Percentiles rank a stretch among this genome's conserved stretches.
phyloP scores from a whole-genome alignment of 208 protist genomes.

The Trypanosoma boissoni region DNA sequence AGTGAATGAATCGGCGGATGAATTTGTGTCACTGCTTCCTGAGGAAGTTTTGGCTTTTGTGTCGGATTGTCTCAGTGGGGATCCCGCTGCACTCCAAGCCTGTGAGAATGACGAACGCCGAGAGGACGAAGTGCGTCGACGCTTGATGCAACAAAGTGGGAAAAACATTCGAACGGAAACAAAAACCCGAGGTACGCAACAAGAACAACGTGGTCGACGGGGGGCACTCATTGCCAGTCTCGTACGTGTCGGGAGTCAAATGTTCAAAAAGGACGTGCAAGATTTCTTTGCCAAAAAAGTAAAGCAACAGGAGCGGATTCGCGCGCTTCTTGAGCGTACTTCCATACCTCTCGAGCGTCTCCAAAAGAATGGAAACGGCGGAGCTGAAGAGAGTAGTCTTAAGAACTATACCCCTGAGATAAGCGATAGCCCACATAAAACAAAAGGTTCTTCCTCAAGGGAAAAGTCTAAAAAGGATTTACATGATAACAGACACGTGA shows the following conservation, averaged over 20 bases:
- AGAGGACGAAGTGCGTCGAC: too few species aligned
- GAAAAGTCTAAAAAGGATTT: too few species aligned
- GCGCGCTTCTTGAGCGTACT: constrained; percentile 52
- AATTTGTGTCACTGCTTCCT: constrained; percentile 57
- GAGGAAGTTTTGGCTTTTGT: constrained; percentile 50
- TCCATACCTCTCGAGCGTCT: constrained; percentile 1
- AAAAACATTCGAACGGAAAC: too few species aligned
- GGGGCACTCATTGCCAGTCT: constrained; percentile 16
- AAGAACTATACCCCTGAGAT: too few species aligned
- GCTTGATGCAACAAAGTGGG: too few species aligned
- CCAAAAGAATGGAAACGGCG: not conserved
- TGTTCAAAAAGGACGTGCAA: constrained; percentile 78
- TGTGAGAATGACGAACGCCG: constrained; percentile 27
- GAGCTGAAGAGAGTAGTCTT: not conserved
- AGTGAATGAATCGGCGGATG: constrained; percentile 9
- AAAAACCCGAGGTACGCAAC: too few species aligned
- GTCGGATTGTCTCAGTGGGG: constrained; percentile 32
- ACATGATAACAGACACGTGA: constrained; percentile 2
- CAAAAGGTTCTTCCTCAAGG: too few species aligned
- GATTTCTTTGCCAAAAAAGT: constrained; percentile 70
- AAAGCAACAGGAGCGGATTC: constrained; percentile 51
- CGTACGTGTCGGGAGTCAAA: constrained; percentile 30
- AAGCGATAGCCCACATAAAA: too few species aligned
- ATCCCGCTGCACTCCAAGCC: constrained; percentile 19
- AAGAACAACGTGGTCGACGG: not conserved